A percentile compares a stretch with the other conserved stretches of the same genome.
Conservation (phyloP, 176 grass and related monocot species). For the Avena insularis region DNA sequence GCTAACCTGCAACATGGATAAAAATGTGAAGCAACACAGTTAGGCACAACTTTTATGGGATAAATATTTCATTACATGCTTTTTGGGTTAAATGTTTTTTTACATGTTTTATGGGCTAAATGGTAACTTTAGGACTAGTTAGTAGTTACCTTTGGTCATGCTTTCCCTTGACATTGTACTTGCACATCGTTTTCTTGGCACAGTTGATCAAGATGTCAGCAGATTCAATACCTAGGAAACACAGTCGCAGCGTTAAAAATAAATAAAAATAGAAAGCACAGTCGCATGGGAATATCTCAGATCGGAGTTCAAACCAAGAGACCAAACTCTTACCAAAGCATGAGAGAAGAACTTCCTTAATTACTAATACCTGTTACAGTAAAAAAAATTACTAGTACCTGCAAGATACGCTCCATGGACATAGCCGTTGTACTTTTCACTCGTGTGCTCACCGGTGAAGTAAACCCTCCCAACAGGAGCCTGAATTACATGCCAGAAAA, state of each 20-base stretch:
- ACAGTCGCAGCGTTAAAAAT: neutral
- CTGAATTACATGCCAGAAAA: constrained; percentile 3
- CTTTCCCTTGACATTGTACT: constrained; percentile 41
- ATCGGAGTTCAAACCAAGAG: neutral
- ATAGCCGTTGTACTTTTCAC: too few relatives aligned
- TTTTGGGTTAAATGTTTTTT: too few relatives aligned
- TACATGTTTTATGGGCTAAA: too few relatives aligned
- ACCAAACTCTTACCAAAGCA: neutral
- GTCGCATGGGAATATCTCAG: neutral
- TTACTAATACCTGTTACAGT: neutral
- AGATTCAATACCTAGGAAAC: constrained; percentile 50
- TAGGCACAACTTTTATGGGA: too few relatives aligned
- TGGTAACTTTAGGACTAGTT: too few relatives aligned
- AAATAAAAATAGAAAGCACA: too few relatives aligned
- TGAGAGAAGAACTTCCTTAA: neutral
- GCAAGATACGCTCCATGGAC: too few relatives aligned
- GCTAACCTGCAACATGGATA: too few relatives aligned
- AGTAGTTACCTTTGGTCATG: constrained; percentile 1
- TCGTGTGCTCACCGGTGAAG: too few relatives aligned
- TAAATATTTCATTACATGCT: too few relatives aligned
- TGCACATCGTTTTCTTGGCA: constrained; percentile 44
- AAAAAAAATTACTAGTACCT: too few relatives aligned
- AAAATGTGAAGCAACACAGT: too few relatives aligned
- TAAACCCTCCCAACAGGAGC: constrained; percentile 2
- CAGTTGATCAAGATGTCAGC: constrained; percentile 50